Evolutionary conservation across 164 flowering plant genomes (phyloP).

Genomic region (Echeveria elegans): DNA sequence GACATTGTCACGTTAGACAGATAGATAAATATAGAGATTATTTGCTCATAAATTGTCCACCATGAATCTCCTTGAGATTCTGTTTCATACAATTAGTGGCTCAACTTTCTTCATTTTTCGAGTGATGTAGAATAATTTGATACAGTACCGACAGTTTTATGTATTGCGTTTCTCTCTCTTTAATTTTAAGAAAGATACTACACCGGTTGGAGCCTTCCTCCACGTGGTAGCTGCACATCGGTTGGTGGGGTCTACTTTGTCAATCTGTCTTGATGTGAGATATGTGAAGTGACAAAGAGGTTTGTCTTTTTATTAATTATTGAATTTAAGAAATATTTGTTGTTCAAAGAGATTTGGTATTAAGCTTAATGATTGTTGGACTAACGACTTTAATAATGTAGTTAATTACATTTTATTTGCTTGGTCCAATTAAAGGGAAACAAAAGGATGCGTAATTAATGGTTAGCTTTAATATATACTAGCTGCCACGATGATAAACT

Average conservation of each 20-base stretch:
- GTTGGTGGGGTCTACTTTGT: neutral
- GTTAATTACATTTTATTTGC: neutral
- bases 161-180: neutral
- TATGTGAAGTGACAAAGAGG: neutral
- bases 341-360: no score
- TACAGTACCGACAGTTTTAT: no score
- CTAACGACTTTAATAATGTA: neutral
- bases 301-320: neutral
- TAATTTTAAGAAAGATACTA: neutral
- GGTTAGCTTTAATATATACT: no score
- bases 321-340: no score
- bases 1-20: no score
- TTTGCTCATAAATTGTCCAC: neutral
- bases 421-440: neutral
- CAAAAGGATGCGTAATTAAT: no score
- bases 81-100: neutral
- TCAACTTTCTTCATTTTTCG: neutral
- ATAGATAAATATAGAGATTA: neutral
- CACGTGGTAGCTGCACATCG: neutral
- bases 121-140: neutral
- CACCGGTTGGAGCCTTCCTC: constrained; percentile 4
- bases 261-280: neutral
- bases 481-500: no score
- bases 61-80: neutral
- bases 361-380: neutral